Base-by-base conservation (phyloP, 2,329 filamentous ascomycete genomes). In the Cercospora beticola region DNA sequence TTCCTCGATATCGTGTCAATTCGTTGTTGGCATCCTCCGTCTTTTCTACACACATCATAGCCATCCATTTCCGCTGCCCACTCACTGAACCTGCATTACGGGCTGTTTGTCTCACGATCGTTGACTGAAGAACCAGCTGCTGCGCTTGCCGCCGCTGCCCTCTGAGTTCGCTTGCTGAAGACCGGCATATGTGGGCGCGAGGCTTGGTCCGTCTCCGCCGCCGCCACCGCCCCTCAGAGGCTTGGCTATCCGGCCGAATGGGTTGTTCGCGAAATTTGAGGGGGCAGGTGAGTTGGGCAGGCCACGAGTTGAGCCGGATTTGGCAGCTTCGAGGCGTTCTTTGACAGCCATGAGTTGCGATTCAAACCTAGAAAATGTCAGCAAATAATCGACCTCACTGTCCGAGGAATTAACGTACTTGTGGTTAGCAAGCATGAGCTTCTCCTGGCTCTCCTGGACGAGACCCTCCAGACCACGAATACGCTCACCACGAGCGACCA, bases 391-490 rank as follows among this genome's bases (percentile, higher is more conserved):
- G 31, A 43, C 58, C 16, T 16, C 36, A 52, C 21, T 33, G 21
- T 12, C 7, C 10, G n/a, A 10, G 26, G 30, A 4, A 12, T 49
- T 64, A 33, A 86, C 90, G 76, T 89, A 97, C 95, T 96, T 92
- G 83, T 98, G 94, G 81, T 97, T 99, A 49, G 95, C 94, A 70
- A 94, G 91, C 33, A 94, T 97, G 79, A 99, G 87, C 84, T 99
- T 99, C 85, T 99, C 95, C 83, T 99, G 95, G 78, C 93, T 97
- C 81, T 99, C 95, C 80, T 97, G 93, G 76, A 99, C 86, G 77
- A 99, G 84, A 77, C 88, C 90, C 83, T 99, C 95, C 57, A 99
- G 85, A 79, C 92, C 96, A 81, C 96, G 90, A 79, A 99, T 99
- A 67, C 95, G 91, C 85, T 99, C 95, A 78, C 98, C 98, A 75